phyloP scores from a whole-genome alignment of 352 stramenopile species.

The Phytopythium kandeliae region DNA sequence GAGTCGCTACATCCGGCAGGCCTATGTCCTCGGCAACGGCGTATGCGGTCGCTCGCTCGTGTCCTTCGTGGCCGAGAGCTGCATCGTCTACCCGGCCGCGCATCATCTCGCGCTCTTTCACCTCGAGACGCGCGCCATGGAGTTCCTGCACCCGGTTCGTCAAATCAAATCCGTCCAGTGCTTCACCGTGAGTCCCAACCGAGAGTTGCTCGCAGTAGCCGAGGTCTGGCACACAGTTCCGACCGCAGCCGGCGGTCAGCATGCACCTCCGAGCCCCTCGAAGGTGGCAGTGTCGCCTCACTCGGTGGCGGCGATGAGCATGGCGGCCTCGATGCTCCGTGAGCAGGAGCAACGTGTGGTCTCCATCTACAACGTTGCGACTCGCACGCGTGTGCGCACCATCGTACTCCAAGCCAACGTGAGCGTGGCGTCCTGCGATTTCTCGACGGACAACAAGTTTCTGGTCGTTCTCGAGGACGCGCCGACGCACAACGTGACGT shows the following conservation, averaged over 20 bases:
- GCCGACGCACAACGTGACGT: slow-evolving; percentile 62
- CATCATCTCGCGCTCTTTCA: slow-evolving; percentile 66
- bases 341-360: slow-evolving; percentile 45
- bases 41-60: slow-evolving; percentile 33
- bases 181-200: slow-evolving; percentile 64
- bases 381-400: slow-evolving; percentile 33
- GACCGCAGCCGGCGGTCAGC: background rate
- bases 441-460: slow-evolving; percentile 76
- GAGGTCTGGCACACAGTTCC: slow-evolving; percentile 35
- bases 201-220: slow-evolving; percentile 58
- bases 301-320: slow-evolving; percentile 3
- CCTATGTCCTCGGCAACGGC: slow-evolving; percentile 41
- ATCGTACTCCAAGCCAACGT: slow-evolving; percentile 45
- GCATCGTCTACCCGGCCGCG: slow-evolving; percentile 58
- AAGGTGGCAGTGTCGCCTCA: background rate
- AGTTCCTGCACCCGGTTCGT: slow-evolving; percentile 64
- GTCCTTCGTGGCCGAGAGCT: slow-evolving; percentile 50
- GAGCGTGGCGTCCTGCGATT: slow-evolving; percentile 58
- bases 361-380: slow-evolving; percentile 56
- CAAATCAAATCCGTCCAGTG: slow-evolving; percentile 47
- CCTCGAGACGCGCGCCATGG: slow-evolving; percentile 50
- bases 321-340: slow-evolving; percentile 10
- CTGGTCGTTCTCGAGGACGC: slow-evolving; percentile 65
- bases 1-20: slow-evolving; percentile 31
- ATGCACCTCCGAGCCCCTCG: background rate